These are phyloP conservation scores for Globisporangium acanthophoron DNA, from an alignment of 352 stramenopile genomes.

Conservation along the genomic window DNA sequence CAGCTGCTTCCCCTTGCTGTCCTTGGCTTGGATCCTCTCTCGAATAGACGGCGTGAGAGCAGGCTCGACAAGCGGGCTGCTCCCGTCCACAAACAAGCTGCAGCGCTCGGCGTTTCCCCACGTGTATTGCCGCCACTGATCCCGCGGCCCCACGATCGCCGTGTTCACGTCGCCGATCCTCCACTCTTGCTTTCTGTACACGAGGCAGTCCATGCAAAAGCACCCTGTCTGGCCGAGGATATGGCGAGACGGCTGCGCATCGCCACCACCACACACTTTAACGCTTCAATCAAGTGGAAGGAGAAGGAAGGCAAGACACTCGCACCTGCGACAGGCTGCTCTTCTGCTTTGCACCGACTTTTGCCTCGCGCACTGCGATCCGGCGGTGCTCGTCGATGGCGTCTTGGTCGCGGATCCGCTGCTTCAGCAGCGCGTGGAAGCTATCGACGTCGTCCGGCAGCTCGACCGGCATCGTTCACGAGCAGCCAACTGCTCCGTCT, in stretches of 20 bases:
- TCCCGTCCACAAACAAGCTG: conserved; percentile 23
- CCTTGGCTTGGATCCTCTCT: conserved; percentile 44
- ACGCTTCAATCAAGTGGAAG: too few relatives aligned
- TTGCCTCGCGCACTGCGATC: neutral
- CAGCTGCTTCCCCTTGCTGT: conserved; percentile 28
- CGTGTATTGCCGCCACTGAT: conserved; percentile 57
- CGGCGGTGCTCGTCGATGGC: conserved; percentile 37
- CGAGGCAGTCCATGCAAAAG: conserved; percentile 69
- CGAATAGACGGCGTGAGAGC: conserved; percentile 32
- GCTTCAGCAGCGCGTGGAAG: conserved; percentile 49
- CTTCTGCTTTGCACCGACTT: conserved; percentile 7
- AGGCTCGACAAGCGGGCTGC: conserved; percentile 14
- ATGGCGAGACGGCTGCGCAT: conserved; percentile 30
- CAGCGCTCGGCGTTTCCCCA: conserved; percentile 58
- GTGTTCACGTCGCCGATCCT: conserved; percentile 66
- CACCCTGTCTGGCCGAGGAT: conserved; percentile 64
- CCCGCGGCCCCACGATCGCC: conserved; percentile 51
- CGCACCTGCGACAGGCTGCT: conserved; percentile 9
- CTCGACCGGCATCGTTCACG: conserved; percentile 24
- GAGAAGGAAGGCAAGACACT: neutral
- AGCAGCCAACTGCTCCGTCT: too few relatives aligned
- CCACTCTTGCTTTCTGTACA: conserved; percentile 73
- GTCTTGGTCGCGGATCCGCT: conserved; percentile 46
- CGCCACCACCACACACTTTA: too few relatives aligned
- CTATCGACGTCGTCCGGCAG: conserved; percentile 32